A percentile compares a stretch with the other conserved stretches of the same genome.
Conservation (phyloP, 2,329 filamentous ascomycete genomes). For the Talaromyces atroroseus region DNA sequence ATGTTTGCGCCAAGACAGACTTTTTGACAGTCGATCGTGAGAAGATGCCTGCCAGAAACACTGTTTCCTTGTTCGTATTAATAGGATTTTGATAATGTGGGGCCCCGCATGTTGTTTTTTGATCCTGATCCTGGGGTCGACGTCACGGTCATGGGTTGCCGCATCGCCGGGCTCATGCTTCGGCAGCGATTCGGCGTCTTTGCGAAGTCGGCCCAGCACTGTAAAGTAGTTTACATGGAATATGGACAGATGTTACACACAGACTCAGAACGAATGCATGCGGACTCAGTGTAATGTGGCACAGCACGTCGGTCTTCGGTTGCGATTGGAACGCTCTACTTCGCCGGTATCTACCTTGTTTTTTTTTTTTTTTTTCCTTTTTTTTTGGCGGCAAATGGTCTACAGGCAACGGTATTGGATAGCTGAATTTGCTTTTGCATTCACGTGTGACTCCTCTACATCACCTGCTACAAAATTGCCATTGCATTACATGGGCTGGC, state of each 20-base stretch:
- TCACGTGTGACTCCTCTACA: neutral
- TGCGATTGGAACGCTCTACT: neutral
- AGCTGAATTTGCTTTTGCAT: neutral
- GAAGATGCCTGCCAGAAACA: neutral
- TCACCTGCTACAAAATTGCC: neutral
- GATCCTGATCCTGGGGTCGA: neutral
- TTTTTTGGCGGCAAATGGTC: neutral
- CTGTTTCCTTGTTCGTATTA: neutral
- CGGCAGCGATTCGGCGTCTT: neutral
- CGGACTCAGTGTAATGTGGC: neutral
- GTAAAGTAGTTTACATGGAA: neutral
- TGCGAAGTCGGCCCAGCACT: neutral
- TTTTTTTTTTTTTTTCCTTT: no score
- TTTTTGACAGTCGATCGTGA: neutral
- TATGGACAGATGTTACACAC: neutral
- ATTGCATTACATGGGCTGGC: constrained; percentile 3
- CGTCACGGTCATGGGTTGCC: neutral
- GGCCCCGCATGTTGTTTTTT: neutral
- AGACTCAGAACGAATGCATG: neutral
- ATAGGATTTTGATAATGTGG: neutral
- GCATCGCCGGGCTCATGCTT: neutral
- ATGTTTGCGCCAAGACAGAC: neutral
- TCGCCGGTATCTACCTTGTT: no score
- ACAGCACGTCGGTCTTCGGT: neutral
- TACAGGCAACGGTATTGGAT: neutral